A percentile compares a stretch with the other conserved stretches of the same genome.
Conservation (phyloP, 1,284 basidiomycete genomes). For the Boletus sp. region DNA sequence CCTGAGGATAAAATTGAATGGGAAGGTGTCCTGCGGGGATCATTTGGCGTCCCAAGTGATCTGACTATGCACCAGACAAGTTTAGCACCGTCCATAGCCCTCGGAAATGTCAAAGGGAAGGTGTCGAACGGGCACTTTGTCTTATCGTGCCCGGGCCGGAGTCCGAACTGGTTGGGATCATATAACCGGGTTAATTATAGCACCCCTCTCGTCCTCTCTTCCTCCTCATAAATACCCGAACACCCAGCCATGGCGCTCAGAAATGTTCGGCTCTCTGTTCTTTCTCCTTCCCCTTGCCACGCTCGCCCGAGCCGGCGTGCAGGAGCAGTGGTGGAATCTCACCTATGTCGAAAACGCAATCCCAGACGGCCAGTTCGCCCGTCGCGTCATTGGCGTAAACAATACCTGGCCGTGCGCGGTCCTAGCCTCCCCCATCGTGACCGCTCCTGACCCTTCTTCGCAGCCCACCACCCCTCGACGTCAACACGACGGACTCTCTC, state of each 20-base stretch:
- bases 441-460: background rate
- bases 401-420: constrained; percentile 77
- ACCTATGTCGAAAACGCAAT: constrained; percentile 67
- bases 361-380: constrained; percentile 71
- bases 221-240: background rate
- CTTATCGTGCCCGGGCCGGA: too few species aligned
- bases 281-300: constrained; percentile 30
- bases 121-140: too few species aligned
- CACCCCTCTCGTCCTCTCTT: too few species aligned
- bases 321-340: constrained; percentile 79
- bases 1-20: too few species aligned
- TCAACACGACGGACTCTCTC: constrained; percentile 70
- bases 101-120: too few species aligned
- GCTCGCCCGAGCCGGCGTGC: constrained; percentile 50
- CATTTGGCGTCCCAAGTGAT: too few species aligned
- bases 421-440: background rate
- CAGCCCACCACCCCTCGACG: constrained; percentile 76
- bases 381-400: constrained; percentile 83
- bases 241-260: background rate
- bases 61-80: too few species aligned
- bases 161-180: too few species aligned
- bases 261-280: constrained; percentile 10
- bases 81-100: too few species aligned
- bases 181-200: too few species aligned
- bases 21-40: too few species aligned